Conservation (phyloP, 2,329 filamentous ascomycete species). For the Chaetomium olivaceum region DNA sequence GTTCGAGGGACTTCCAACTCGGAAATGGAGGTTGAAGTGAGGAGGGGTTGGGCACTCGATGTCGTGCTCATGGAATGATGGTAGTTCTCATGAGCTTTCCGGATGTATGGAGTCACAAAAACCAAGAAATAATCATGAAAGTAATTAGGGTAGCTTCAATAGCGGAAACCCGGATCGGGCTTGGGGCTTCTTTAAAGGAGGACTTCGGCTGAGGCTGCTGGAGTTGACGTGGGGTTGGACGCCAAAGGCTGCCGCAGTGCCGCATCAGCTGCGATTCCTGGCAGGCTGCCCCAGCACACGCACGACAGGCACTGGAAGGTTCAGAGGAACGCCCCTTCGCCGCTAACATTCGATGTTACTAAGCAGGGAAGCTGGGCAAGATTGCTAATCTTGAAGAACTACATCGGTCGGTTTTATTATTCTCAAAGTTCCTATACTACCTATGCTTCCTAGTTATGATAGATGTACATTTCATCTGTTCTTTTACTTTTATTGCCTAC, state of each 20-base stretch:
- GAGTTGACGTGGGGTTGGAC: not conserved
- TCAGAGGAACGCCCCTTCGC: not conserved
- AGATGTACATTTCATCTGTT: not conserved
- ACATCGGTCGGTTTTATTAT: not conserved
- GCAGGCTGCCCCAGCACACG: conserved; percentile 17
- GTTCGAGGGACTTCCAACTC: not conserved
- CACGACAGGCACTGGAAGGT: conserved; percentile 2
- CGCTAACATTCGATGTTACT: conserved; percentile 1
- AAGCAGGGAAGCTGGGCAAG: not conserved
- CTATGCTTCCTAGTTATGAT: not conserved
- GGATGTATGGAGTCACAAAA: not conserved
- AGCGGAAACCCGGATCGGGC: not conserved
- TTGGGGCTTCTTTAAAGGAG: not conserved
- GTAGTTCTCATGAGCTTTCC: not conserved
- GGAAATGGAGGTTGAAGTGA: not conserved
- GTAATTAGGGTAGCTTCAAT: not conserved
- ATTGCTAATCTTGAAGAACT: not conserved
- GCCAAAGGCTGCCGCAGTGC: conserved; percentile 12
- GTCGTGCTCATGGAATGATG: not conserved
- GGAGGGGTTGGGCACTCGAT: not conserved
- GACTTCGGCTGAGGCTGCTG: not conserved
- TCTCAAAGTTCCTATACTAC: not conserved
- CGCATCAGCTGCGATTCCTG: conserved; percentile 9
- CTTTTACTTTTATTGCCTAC: not conserved
- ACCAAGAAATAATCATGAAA: not conserved